Conservation (phyloP, 1,284 basidiomycete species). For the Puccinia polysora region DNA sequence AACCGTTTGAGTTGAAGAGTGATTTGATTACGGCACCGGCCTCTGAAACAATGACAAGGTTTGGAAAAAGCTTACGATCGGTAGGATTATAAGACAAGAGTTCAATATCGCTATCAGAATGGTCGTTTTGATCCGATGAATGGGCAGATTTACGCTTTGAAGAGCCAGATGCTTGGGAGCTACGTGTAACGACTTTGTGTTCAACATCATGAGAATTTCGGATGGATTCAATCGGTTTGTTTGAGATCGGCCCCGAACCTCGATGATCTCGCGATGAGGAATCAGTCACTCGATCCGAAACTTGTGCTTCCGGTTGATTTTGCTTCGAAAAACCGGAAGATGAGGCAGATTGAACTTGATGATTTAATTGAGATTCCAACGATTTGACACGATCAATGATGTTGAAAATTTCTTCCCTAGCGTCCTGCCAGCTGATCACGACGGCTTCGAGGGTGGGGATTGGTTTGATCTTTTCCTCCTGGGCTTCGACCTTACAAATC, state of each 20-base stretch:
- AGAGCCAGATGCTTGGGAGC: background rate
- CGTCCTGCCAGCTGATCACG: conserved; percentile 32
- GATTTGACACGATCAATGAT: conserved; percentile 8
- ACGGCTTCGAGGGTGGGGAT: conserved; percentile 27
- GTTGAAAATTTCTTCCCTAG: conserved; percentile 35
- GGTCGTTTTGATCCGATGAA: background rate
- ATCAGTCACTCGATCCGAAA: background rate
- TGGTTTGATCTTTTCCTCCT: conserved; percentile 43
- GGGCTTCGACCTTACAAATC: conserved; percentile 40
- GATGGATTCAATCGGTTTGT: background rate
- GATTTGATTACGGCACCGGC: no score
- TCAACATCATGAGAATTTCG: background rate
- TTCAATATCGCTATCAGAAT: conserved; percentile 34
- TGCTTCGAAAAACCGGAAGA: background rate
- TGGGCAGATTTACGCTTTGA: conserved; percentile 10
- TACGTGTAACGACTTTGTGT: conserved; percentile 5
- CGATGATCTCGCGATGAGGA: background rate
- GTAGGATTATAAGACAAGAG: conserved; percentile 10
- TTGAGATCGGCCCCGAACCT: background rate
- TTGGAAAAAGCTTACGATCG: conserved; percentile 34
- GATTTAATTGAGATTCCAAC: conserved; percentile 18
- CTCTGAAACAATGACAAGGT: background rate
- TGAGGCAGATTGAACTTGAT: conserved; percentile 3
- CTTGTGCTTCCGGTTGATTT: background rate
- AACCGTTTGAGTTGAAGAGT: background rate